Percentiles rank a stretch among this genome's conserved stretches.
Evolutionary conservation across 345 rosid genomes (phyloP).

Genomic region (Populus simonii): DNA sequence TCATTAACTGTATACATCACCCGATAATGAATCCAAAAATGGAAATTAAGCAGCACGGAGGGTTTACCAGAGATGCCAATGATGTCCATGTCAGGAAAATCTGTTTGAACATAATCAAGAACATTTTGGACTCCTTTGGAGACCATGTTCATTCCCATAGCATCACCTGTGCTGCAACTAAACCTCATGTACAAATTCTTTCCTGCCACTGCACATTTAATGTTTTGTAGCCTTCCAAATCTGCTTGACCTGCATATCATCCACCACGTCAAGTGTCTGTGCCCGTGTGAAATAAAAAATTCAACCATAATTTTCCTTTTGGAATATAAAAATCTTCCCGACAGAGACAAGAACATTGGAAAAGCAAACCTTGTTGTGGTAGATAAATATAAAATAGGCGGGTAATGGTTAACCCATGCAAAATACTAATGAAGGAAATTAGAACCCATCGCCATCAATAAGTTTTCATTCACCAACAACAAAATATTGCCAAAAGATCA

Average conservation of each 20-base stretch:
- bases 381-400: not conserved
- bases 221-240: slow-evolving; percentile 61
- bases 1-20: not conserved
- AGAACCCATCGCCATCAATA: not conserved
- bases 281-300: not conserved
- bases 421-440: not conserved
- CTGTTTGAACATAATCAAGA: slow-evolving; percentile 64
- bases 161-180: slow-evolving; percentile 85
- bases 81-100: slow-evolving; percentile 88
- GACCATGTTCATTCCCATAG: slow-evolving; percentile 99
- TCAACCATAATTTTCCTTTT: not conserved
- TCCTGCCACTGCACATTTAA: slow-evolving; percentile 64
- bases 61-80: slow-evolving; percentile 70
- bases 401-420: not conserved
- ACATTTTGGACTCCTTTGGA: slow-evolving; percentile 94
- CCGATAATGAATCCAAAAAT: not conserved
- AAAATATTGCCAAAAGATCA: not conserved
- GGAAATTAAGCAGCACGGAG: not conserved
- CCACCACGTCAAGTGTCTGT: not conserved
- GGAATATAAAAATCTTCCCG: not conserved
- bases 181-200: slow-evolving; percentile 77
- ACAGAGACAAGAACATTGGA: not conserved
- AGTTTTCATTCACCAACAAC: not conserved
- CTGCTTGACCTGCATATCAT: slow-evolving; percentile 65
- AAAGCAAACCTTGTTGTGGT: not conserved